phyloP scores from a whole-genome alignment of 352 stramenopile species.

The Phytophthora litchii region DNA sequence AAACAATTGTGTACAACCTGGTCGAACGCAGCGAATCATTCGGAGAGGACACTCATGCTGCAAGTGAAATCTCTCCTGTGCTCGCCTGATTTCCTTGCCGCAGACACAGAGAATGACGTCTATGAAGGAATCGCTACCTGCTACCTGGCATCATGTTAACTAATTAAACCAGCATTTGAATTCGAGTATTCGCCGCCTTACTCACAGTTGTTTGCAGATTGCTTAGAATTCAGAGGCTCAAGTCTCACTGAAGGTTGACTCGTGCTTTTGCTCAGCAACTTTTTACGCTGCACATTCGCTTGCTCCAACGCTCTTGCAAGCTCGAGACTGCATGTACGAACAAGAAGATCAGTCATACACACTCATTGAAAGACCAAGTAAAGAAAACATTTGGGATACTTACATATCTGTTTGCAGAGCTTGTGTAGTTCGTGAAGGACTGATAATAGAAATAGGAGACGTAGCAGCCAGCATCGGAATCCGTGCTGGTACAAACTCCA shows the following conservation, averaged over 20 bases:
- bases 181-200: neutral
- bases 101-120: slow-evolving; percentile 58
- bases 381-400: neutral
- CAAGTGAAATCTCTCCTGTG: slow-evolving; percentile 44
- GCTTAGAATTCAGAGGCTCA: slow-evolving; percentile 8
- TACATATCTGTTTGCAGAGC: slow-evolving; percentile 26
- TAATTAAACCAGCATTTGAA: neutral
- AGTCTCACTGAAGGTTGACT: slow-evolving; percentile 27
- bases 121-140: slow-evolving; percentile 15
- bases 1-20: slow-evolving; percentile 50
- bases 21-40: slow-evolving; percentile 46
- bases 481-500: slow-evolving; percentile 39
- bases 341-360: neutral
- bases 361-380: too few relatives aligned
- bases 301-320: slow-evolving; percentile 43
- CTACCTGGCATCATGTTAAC: slow-evolving; percentile 13
- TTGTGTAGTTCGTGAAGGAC: slow-evolving; percentile 18
- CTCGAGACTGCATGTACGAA: slow-evolving; percentile 31
- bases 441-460: neutral
- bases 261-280: slow-evolving; percentile 35
- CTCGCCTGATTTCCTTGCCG: slow-evolving; percentile 50
- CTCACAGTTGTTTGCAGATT: slow-evolving; percentile 13
- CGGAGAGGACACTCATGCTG: slow-evolving; percentile 46
- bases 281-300: slow-evolving; percentile 41
- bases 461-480: slow-evolving; percentile 26